phyloP scores from a whole-genome alignment of 2,329 filamentous ascomycete genomes.

The Neofusicoccum cordaticola region DNA sequence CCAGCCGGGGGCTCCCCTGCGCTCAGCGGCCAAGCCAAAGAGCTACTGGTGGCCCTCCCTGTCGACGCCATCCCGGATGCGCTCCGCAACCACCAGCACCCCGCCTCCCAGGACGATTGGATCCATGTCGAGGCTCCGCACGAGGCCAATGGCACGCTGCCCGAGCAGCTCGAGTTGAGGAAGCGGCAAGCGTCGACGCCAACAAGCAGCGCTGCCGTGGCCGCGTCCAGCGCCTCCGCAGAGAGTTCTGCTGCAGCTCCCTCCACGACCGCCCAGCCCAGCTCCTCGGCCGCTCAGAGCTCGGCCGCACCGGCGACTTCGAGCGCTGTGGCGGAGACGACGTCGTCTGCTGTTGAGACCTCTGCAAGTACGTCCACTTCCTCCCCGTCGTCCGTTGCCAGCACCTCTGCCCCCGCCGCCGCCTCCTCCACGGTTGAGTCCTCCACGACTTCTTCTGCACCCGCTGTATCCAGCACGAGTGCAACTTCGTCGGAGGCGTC shows the following conservation, averaged over 20 bases:
- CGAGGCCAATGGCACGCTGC: slow-evolving; percentile 59
- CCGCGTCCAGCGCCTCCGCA: neutral
- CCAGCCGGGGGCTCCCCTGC: slow-evolving; percentile 27
- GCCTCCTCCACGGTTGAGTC: slow-evolving; percentile 1
- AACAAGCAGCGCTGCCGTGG: slow-evolving; percentile 23
- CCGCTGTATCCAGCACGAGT: slow-evolving; percentile 7
- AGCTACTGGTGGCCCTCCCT: slow-evolving; percentile 53
- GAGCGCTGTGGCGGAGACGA: slow-evolving; percentile 8
- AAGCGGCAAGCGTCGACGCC: slow-evolving; percentile 37
- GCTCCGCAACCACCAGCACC: slow-evolving; percentile 61
- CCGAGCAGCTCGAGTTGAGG: slow-evolving; percentile 55
- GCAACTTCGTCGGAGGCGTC: slow-evolving; percentile 4
- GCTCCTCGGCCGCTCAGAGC: slow-evolving; percentile 13
- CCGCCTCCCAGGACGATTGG: slow-evolving; percentile 59
- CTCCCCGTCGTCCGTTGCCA: slow-evolving; percentile 14
- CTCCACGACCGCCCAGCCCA: slow-evolving; percentile 16
- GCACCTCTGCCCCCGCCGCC: neutral
- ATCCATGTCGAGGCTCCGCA: slow-evolving; percentile 64
- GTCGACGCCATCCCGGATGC: slow-evolving; percentile 63
- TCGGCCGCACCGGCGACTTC: slow-evolving; percentile 12
- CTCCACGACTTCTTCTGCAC: slow-evolving; percentile 1
- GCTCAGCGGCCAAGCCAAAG: slow-evolving; percentile 42
- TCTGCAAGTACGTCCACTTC: slow-evolving; percentile 16
- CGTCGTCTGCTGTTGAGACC: slow-evolving; percentile 10
- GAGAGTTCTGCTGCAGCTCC: slow-evolving; percentile 3